Evolutionary conservation across 306 rosid genomes (phyloP).

Genomic region (Cotoneaster glaucophyllus): DNA sequence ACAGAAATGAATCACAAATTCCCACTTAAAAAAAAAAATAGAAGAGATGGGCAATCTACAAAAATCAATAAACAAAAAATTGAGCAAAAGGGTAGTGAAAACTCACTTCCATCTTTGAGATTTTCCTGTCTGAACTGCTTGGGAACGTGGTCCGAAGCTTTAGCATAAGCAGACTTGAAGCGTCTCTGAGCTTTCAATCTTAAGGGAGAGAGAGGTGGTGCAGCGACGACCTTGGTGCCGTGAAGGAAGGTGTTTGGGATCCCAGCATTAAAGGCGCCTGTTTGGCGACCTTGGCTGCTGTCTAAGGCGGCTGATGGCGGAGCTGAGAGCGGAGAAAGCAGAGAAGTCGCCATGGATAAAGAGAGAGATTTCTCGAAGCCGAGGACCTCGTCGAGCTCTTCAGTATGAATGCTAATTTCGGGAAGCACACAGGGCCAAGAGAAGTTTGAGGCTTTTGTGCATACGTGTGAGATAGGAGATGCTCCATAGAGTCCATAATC

Average conservation of each 20-base stretch:
- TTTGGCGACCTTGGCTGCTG: slow-evolving; percentile 14
- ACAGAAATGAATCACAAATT: background rate
- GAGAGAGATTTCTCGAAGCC: background rate
- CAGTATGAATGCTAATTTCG: background rate
- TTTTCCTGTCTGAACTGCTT: slow-evolving; percentile 73
- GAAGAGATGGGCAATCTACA: background rate
- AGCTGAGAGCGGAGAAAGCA: slow-evolving; percentile 34
- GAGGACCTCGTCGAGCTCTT: background rate
- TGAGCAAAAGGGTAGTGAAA: background rate
- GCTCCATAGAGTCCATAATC: background rate
- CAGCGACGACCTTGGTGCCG: slow-evolving; percentile 40
- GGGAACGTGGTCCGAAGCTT: slow-evolving; percentile 65
- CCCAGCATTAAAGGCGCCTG: slow-evolving; percentile 1
- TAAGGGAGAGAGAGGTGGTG: slow-evolving; percentile 3
- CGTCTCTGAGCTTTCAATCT: slow-evolving; percentile 19
- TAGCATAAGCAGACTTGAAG: slow-evolving; percentile 33
- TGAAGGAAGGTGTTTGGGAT: slow-evolving; percentile 34
- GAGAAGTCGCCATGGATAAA: slow-evolving; percentile 57
- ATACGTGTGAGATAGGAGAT: background rate
- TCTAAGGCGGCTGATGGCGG: slow-evolving; percentile 24
- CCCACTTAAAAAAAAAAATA: background rate
- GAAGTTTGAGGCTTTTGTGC: background rate
- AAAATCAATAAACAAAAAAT: background rate
- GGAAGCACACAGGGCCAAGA: background rate
- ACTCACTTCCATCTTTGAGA: slow-evolving; percentile 87